Base-by-base conservation (phyloP, 2,329 filamentous ascomycete species). In the Diaporthe sp. region DNA sequence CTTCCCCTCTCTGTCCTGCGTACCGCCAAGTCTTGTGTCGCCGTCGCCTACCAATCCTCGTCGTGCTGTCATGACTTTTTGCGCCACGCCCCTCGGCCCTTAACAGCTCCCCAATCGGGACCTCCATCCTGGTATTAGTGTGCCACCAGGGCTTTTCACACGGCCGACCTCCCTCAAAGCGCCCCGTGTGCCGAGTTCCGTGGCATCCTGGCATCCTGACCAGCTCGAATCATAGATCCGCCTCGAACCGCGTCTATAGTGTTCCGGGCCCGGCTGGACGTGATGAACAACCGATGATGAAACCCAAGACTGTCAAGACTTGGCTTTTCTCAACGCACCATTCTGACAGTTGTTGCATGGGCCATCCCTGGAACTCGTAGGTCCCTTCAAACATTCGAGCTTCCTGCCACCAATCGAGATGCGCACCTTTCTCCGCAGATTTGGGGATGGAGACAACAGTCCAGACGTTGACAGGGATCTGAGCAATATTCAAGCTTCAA, bases 161-260 rank as follows among this genome's bases (percentile, higher is more conserved):
- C 72, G 39, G 49, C 42, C 25, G 53, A 60, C 42, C 20, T 28
- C 53, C 15, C 49, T 31, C 61, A 47, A 60, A 49, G 13, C 39
- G 42, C 31, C 13, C 13, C 47, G 31, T 42, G 72, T 74, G 72
- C 72, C 72, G 72, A 60, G 65, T 42, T 70, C 65, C 65, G 65
- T 39, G n/a, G 15, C 22, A 70, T 42, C 65, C 42, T 60, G 44
- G 31, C 65, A 55, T 49, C 55, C 39, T 28, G 20, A 31, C 25
- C 47, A 49, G 12, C 39, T 55, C 61, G 61, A 60, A 74, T 70
- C 58, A 67, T 13, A 49, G 63, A 10, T 42, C 39, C 39, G 31
- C 42, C 57, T 49, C 67, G 73, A 70, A 72, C 67, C 65, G 65
- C 65, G 60, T 65, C 58, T 65, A 17, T 72, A 13, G 49, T 60